Percentiles rank a stretch among this genome's conserved stretches.
These are phyloP conservation scores for Nakazawaea anatomiae DNA, from an alignment of 805 yeast species.

Conservation along the genomic window DNA sequence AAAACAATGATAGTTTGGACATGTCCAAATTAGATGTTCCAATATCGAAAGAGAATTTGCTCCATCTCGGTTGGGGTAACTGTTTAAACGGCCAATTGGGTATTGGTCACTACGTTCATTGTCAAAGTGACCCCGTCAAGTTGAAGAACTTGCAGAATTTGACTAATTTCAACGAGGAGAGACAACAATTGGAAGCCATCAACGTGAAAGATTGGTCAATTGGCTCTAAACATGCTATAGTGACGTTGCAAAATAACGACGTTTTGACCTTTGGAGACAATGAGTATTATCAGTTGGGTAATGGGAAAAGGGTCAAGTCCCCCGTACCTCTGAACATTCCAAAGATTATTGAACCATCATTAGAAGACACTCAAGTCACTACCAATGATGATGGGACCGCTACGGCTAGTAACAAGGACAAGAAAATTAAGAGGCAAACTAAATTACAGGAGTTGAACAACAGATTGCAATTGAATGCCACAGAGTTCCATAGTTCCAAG, in stretches of 20 bases:
- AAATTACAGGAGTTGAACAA: constrained; percentile 29
- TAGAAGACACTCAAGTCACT: constrained; percentile 14
- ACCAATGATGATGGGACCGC: neutral
- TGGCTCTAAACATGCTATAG: constrained; percentile 62
- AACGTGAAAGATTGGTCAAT: constrained; percentile 47
- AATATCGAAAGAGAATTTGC: constrained; percentile 21
- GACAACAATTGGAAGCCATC: constrained; percentile 34
- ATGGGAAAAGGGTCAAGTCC: constrained; percentile 62
- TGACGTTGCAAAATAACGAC: constrained; percentile 56
- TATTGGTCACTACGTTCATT: constrained; percentile 66
- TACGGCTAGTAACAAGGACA: constrained; percentile 6
- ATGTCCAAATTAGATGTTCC: constrained; percentile 11
- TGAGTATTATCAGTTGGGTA: constrained; percentile 77
- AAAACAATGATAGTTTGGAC: constrained; percentile 12
- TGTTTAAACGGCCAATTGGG: constrained; percentile 88
- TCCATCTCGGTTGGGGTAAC: constrained; percentile 66
- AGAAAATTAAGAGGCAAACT: constrained; percentile 17
- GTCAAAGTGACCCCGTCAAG: constrained; percentile 60
- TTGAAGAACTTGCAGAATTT: constrained; percentile 42
- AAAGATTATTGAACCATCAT: constrained; percentile 48
- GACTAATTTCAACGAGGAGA: constrained; percentile 48
- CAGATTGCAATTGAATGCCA: constrained; percentile 36
- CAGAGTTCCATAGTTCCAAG: constrained; percentile 17
- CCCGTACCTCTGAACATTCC: constrained; percentile 52
- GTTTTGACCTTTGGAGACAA: constrained; percentile 83